Percentiles rank a stretch among this genome's conserved stretches.
phyloP scores from a whole-genome alignment of 2,329 filamentous ascomycete genomes.

The Lecanosticta acicola region DNA sequence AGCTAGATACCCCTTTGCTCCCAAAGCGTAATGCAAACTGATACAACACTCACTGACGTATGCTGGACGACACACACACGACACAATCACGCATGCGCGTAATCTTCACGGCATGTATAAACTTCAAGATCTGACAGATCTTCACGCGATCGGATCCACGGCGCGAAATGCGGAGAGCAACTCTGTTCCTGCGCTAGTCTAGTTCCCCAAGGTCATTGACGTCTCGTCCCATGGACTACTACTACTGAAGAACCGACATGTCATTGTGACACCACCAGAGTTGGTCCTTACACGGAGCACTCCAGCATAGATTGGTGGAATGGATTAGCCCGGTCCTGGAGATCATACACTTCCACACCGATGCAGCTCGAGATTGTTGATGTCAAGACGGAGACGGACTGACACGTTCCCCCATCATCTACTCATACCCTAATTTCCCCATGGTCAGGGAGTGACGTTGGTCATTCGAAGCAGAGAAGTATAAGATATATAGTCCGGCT shows the following conservation, averaged over 20 bases:
- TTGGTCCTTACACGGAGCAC: neutral
- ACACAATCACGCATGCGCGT: conserved; percentile 3
- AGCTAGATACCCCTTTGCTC: neutral
- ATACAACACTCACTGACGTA: too few relatives aligned
- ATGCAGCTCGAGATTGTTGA: too few relatives aligned
- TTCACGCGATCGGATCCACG: conserved; percentile 11
- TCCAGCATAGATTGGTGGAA: too few relatives aligned
- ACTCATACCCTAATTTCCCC: too few relatives aligned
- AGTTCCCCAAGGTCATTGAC: conserved; percentile 18
- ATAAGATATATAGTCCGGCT: too few relatives aligned
- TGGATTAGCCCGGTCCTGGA: too few relatives aligned
- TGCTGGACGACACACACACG: too few relatives aligned
- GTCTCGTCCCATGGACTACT: conserved; percentile 4
- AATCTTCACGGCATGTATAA: neutral
- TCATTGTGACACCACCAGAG: neutral
- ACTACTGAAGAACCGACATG: neutral
- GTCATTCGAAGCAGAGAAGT: too few relatives aligned
- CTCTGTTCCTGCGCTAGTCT: conserved; percentile 21
- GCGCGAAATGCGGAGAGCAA: conserved; percentile 8
- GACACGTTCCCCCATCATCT: too few relatives aligned
- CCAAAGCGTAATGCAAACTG: neutral
- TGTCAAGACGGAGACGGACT: too few relatives aligned
- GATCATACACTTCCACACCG: too few relatives aligned
- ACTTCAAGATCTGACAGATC: conserved; percentile 12
- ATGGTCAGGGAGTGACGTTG: too few relatives aligned